phyloP scores from a whole-genome alignment of 805 yeast genomes.

The Monosporozyma unispora region DNA sequence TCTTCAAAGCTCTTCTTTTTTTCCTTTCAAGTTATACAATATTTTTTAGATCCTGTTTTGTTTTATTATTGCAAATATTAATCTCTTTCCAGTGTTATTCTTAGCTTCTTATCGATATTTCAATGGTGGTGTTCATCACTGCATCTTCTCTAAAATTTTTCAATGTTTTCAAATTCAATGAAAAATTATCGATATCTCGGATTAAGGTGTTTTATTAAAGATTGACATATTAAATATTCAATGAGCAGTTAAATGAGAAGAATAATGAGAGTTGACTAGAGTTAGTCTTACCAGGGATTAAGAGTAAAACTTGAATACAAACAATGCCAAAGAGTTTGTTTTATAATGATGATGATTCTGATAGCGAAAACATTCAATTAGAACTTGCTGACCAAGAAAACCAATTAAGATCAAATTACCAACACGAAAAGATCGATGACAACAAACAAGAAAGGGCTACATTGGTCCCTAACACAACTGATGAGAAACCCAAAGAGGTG shows the following conservation, averaged over 20 bases:
- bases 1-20: too few species aligned
- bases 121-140: neutral
- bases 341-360: conserved; percentile 34
- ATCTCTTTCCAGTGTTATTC: neutral
- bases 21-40: too few species aligned
- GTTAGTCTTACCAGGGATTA: too few species aligned
- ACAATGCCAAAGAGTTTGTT: conserved; percentile 14
- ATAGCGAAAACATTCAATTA: conserved; percentile 23
- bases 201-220: neutral
- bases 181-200: neutral
- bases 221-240: neutral
- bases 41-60: neutral
- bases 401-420: conserved; percentile 6
- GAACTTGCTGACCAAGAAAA: conserved; percentile 23
- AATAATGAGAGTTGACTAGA: too few species aligned
- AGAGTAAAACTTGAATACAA: neutral
- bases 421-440: neutral
- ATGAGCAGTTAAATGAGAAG: conserved; percentile 9
- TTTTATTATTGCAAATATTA: neutral
- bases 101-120: neutral
- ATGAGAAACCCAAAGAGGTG: neutral
- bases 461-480: neutral
- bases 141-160: neutral
- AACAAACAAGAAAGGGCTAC: neutral
- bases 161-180: neutral